These are phyloP conservation scores for Cryptococcus sp. DNA, from an alignment of 1,284 basidiomycete genomes.

Conservation along the genomic window DNA sequence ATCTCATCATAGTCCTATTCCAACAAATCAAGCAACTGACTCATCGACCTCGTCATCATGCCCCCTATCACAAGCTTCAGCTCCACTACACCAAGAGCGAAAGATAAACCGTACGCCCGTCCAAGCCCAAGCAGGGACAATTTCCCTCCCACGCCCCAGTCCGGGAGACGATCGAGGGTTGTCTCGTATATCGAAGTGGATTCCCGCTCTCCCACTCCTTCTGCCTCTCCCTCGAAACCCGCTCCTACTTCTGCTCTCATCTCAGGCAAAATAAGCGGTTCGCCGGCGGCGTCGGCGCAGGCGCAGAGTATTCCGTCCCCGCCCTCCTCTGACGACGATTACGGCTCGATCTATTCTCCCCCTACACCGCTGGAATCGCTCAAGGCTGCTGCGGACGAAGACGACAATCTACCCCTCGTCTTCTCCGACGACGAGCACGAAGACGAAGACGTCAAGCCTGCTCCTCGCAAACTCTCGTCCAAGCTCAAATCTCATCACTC, in stretches of 20 bases:
- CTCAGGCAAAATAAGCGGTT: no score
- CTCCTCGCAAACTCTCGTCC: neutral
- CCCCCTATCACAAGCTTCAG: neutral
- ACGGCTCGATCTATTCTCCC: neutral
- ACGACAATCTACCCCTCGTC: no score
- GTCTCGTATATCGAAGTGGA: neutral
- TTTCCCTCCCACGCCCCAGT: neutral
- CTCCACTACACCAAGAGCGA: neutral
- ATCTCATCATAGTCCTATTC: no score
- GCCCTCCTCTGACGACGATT: neutral
- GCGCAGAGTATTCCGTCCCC: no score
- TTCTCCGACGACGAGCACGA: neutral
- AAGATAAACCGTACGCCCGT: neutral
- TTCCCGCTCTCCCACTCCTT: neutral
- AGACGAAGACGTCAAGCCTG: neutral
- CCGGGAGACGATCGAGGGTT: neutral
- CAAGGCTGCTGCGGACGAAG: neutral
- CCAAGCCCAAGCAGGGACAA: neutral
- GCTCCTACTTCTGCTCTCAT: neutral
- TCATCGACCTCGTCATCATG: neutral
- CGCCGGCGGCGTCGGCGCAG: no score
- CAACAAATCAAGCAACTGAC: neutral
- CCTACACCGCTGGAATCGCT: neutral
- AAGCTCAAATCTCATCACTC: neutral
- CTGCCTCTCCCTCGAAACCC: neutral